Evolutionary conservation across 1,284 basidiomycete genomes (phyloP).

Genomic region (Ganoderma lingzhi): DNA sequence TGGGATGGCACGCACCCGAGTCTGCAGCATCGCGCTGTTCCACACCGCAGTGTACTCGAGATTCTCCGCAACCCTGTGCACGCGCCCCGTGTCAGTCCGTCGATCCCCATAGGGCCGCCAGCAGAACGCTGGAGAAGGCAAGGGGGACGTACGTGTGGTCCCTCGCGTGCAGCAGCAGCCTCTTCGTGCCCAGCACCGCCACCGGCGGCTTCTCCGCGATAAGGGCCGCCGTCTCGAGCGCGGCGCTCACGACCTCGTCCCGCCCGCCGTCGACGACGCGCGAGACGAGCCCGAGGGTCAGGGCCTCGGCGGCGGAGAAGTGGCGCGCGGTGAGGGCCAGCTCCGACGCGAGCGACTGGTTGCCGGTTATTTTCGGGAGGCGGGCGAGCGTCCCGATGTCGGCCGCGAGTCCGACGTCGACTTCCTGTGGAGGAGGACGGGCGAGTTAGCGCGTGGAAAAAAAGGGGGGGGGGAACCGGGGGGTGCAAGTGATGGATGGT

Average conservation of each 20-base stretch:
- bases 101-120: background rate
- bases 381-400: slow-evolving; percentile 92
- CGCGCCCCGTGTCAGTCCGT: background rate
- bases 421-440: slow-evolving; percentile 65
- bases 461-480: background rate
- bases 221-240: slow-evolving; percentile 69
- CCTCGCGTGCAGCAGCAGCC: slow-evolving; percentile 73
- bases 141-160: slow-evolving; percentile 70
- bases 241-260: slow-evolving; percentile 63
- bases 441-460: background rate
- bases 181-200: slow-evolving; percentile 86
- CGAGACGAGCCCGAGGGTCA: slow-evolving; percentile 81
- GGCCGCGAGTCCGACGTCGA: slow-evolving; percentile 89
- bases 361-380: slow-evolving; percentile 84
- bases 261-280: slow-evolving; percentile 75
- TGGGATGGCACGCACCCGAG: slow-evolving; percentile 63
- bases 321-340: slow-evolving; percentile 80
- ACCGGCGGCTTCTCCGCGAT: slow-evolving; percentile 87
- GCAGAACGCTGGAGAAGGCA: background rate
- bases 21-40: slow-evolving; percentile 79
- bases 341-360: slow-evolving; percentile 83
- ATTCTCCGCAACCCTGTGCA: slow-evolving; percentile 75
- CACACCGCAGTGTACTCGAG: slow-evolving; percentile 82
- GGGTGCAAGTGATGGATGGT: background rate
- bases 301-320: slow-evolving; percentile 79